A percentile compares a stretch with the other conserved stretches of the same genome.
Conservation (phyloP, 371 early-diverging fungal species). For the Mucor sp. region DNA sequence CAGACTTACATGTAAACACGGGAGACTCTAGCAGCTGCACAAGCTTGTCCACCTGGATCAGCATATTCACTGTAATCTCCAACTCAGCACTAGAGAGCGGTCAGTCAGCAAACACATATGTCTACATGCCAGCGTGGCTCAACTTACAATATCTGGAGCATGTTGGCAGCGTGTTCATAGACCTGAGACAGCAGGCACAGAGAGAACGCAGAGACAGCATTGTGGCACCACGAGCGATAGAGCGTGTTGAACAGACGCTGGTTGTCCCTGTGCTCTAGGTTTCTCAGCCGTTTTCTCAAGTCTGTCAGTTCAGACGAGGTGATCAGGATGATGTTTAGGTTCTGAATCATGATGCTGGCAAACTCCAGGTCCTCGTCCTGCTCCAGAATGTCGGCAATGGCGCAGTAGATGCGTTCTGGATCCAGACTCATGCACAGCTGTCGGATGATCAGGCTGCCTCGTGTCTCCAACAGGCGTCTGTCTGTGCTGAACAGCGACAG, state of each 20-base stretch:
- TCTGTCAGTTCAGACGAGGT: constrained; percentile 89
- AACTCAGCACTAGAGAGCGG: constrained; percentile 67
- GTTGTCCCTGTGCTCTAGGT: constrained; percentile 66
- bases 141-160: constrained; percentile 77
- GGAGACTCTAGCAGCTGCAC: constrained; percentile 95
- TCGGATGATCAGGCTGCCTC: constrained; percentile 87
- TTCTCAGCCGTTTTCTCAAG: constrained; percentile 69
- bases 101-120: not conserved
- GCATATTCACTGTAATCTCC: constrained; percentile 86
- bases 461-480: constrained; percentile 77
- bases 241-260: constrained; percentile 76
- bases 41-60: constrained; percentile 92
- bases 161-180: constrained; percentile 82
- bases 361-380: constrained; percentile 86
- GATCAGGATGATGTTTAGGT: constrained; percentile 87
- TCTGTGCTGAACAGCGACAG: constrained; percentile 87
- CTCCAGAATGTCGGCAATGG: constrained; percentile 82
- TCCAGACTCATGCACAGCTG: constrained; percentile 85
- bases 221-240: constrained; percentile 92
- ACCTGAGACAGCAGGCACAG: constrained; percentile 88
- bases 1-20: constrained; percentile 84
- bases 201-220: constrained; percentile 85
- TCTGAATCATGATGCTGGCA: constrained; percentile 91
- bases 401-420: constrained; percentile 83
- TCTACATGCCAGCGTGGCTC: not conserved